A percentile compares a stretch with the other conserved stretches of the same genome.
Conservation (phyloP, 1,139 yeast species). For the Suhomyces wounanorum region DNA sequence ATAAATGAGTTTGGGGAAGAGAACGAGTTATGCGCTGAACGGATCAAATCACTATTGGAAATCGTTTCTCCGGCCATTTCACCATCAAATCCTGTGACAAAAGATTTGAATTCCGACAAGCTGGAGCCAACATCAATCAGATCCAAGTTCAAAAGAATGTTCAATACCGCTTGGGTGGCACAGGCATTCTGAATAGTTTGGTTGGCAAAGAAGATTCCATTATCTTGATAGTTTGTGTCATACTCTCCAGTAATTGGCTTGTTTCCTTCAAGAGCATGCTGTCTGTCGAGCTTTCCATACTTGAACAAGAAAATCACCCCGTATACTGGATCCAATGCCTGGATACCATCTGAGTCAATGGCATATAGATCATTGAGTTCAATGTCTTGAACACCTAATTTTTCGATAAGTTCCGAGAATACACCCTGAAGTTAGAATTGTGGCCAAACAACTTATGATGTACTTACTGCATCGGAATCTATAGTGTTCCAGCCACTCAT, state of each 20-base stretch:
- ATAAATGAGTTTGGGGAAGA: conserved; percentile 54
- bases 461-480: conserved; percentile 65
- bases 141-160: conserved; percentile 49
- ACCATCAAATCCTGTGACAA: conserved; percentile 58
- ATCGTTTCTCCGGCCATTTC: conserved; percentile 65
- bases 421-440: conserved; percentile 48
- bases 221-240: conserved; percentile 39
- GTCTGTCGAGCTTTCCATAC: conserved; percentile 47
- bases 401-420: conserved; percentile 64
- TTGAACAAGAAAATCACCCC: conserved; percentile 69
- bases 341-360: conserved; percentile 51
- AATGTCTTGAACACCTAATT: conserved; percentile 55
- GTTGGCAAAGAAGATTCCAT: conserved; percentile 58
- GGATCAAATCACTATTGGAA: conserved; percentile 59
- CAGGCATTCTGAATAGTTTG: conserved; percentile 74
- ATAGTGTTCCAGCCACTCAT: conserved; percentile 63
- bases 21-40: conserved; percentile 66
- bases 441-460: no score
- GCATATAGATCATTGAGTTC: conserved; percentile 64
- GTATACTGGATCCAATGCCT: conserved; percentile 45
- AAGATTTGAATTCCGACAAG: conserved; percentile 49
- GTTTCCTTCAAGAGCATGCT: conserved; percentile 28
- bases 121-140: conserved; percentile 52
- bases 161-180: conserved; percentile 77
- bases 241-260: conserved; percentile 49